These are phyloP conservation scores for Cercophora scortea DNA, from an alignment of 495 filamentous ascomycete species.

Conservation along the genomic window DNA sequence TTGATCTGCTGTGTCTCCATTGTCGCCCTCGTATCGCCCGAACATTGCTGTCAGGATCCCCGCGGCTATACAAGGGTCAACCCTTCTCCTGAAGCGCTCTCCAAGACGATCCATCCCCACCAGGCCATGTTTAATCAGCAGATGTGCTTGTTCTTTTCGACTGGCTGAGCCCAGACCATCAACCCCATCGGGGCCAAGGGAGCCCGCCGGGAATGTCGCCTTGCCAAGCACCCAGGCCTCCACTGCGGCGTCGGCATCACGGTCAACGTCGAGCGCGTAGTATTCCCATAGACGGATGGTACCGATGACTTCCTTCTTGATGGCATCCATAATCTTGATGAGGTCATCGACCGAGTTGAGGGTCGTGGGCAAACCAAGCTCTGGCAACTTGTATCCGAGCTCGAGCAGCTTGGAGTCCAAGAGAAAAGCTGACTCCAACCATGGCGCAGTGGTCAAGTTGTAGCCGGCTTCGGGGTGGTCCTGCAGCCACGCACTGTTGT, in stretches of 20 bases:
- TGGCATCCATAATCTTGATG: conserved; percentile 71
- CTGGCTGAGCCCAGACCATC: conserved; percentile 34
- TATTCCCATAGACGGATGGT: conserved; percentile 84
- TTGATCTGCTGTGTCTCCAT: conserved; percentile 33
- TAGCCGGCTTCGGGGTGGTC: conserved; percentile 95
- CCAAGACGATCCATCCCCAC: conserved; percentile 62
- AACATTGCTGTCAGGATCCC: conserved; percentile 60
- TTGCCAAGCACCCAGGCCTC: conserved; percentile 61
- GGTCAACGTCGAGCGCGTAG: conserved; percentile 74
- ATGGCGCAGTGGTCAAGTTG: conserved; percentile 87
- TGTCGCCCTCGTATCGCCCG: conserved; percentile 54
- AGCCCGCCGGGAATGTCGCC: conserved; percentile 35
- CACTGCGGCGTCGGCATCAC: conserved; percentile 58
- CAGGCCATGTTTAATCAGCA: conserved; percentile 51
- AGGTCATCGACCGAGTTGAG: conserved; percentile 66
- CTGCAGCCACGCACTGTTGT: conserved; percentile 91
- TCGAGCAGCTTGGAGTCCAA: conserved; percentile 78
- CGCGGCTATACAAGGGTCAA: conserved; percentile 61
- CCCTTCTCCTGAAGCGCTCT: conserved; percentile 62
- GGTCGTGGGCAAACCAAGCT: conserved; percentile 63
- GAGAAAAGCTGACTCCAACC: conserved; percentile 80
- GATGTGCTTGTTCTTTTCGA: conserved; percentile 44
- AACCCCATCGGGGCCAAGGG: conserved; percentile 33
- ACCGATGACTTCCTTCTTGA: conserved; percentile 72
- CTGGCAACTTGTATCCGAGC: conserved; percentile 60